Conservation (phyloP, 116 monocot species). For the Cymodocea nodosa region DNA sequence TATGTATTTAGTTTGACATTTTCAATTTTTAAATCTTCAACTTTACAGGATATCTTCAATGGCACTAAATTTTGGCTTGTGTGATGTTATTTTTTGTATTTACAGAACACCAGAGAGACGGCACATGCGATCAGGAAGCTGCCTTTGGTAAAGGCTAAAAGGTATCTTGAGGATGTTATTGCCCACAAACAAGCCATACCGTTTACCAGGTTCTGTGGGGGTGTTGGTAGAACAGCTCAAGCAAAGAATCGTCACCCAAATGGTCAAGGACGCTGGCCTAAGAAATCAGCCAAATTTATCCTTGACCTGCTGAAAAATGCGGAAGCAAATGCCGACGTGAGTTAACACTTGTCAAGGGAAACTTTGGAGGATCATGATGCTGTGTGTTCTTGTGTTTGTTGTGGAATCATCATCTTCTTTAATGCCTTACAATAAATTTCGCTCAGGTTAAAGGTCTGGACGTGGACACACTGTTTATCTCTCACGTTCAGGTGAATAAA, state of each 20-base stretch:
- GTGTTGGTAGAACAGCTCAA: slow-evolving; percentile 60
- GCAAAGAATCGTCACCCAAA: slow-evolving; percentile 55
- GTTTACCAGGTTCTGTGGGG: slow-evolving; percentile 51
- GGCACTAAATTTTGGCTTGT: too few species aligned
- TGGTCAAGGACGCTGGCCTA: slow-evolving; percentile 59
- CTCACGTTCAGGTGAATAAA: slow-evolving; percentile 78
- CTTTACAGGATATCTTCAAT: too few species aligned
- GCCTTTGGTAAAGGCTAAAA: slow-evolving; percentile 49
- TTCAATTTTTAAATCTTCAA: too few species aligned
- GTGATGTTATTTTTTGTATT: not conserved
- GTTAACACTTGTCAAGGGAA: not conserved
- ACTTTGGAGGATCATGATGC: not conserved
- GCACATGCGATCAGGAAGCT: slow-evolving; percentile 52
- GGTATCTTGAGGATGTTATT: slow-evolving; percentile 76
- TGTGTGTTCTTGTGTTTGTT: not conserved
- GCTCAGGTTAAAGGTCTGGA: slow-evolving; percentile 73
- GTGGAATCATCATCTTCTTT: not conserved
- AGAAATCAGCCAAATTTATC: slow-evolving; percentile 53
- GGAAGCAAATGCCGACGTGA: slow-evolving; percentile 60
- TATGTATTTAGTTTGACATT: too few species aligned
- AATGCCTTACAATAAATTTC: not conserved
- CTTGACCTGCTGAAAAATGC: slow-evolving; percentile 66
- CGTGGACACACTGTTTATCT: slow-evolving; percentile 62
- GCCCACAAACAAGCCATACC: slow-evolving; percentile 73
- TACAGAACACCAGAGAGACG: slow-evolving; percentile 61